A percentile compares a stretch with the other conserved stretches of the same genome.
phyloP scores from a whole-genome alignment of 176 grass and related monocot genomes.

The Lolium perenne region DNA sequence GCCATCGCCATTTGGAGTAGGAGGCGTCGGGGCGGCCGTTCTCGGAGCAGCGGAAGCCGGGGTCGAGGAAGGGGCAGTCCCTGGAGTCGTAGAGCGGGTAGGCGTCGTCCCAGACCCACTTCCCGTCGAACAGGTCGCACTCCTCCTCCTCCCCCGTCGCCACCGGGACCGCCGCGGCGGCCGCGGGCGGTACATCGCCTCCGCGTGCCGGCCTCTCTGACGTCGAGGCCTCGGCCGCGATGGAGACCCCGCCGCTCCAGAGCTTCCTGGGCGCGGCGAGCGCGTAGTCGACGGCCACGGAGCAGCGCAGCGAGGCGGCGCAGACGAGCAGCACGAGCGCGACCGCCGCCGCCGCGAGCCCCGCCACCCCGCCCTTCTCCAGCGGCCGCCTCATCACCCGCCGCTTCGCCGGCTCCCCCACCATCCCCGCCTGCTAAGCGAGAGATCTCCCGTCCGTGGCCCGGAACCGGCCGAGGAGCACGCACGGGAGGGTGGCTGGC shows the following conservation, averaged over 20 bases:
- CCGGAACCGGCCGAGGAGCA: too few relatives aligned
- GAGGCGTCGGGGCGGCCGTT: constrained; percentile 71
- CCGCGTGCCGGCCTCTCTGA: neutral
- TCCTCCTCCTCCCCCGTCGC: neutral
- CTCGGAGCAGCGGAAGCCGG: constrained; percentile 84
- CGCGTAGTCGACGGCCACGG: constrained; percentile 24
- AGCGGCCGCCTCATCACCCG: constrained; percentile 35
- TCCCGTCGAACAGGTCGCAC: constrained; percentile 89
- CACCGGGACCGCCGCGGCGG: too few relatives aligned
- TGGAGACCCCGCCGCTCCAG: constrained; percentile 51
- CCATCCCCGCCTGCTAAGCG: neutral
- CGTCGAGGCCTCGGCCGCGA: constrained; percentile 13
- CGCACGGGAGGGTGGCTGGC: neutral
- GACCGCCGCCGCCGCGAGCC: neutral
- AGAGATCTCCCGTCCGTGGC: neutral
- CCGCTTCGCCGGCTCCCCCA: constrained; percentile 48
- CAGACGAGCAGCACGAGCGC: constrained; percentile 46
- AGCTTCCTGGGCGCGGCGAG: constrained; percentile 37
- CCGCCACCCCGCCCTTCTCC: constrained; percentile 37
- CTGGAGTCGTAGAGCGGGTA: constrained; percentile 83
- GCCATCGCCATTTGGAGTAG: constrained; percentile 89
- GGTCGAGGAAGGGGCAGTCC: constrained; percentile 80
- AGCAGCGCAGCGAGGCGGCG: constrained; percentile 38
- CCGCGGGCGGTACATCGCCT: neutral
- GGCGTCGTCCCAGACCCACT: constrained; percentile 74